Percentiles rank a stretch among this genome's conserved stretches.
Conservation (phyloP, 805 yeast genomes). For the Pichia paraexigua region DNA sequence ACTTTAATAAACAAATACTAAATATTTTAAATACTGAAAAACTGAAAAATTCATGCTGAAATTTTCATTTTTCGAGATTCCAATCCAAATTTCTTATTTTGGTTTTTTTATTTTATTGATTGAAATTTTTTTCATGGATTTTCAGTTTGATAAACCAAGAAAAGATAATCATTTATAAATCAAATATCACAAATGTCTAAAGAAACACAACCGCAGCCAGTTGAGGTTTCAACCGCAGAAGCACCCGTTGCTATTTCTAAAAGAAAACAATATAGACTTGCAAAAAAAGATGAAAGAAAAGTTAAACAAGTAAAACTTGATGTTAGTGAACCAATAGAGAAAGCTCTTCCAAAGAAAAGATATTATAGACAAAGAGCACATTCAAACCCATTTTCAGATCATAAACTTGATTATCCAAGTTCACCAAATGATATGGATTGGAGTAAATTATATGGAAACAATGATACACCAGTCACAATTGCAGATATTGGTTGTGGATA, state of each 20-base stretch:
- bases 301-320: slow-evolving; percentile 40
- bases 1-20: no score
- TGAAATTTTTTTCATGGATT: neutral
- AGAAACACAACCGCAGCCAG: neutral
- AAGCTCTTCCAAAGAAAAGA: slow-evolving; percentile 64
- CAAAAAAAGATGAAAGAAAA: slow-evolving; percentile 37
- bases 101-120: neutral
- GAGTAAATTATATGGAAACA: slow-evolving; percentile 66
- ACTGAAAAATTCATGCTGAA: neutral
- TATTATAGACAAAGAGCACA: slow-evolving; percentile 96
- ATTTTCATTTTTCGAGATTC: neutral
- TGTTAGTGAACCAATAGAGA: slow-evolving; percentile 18
- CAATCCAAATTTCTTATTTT: neutral
- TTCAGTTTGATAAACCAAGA: neutral
- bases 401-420: slow-evolving; percentile 78
- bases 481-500: slow-evolving; percentile 98
- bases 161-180: neutral
- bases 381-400: slow-evolving; percentile 96
- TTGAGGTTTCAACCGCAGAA: neutral
- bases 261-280: slow-evolving; percentile 9
- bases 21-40: no score
- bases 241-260: slow-evolving; percentile 1
- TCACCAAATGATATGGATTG: slow-evolving; percentile 85
- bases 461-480: slow-evolving; percentile 53
- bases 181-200: neutral